Percentiles rank a stretch among this genome's conserved stretches.
Evolutionary conservation across 1,284 basidiomycete genomes (phyloP).

Genomic region (Exobasidium rhododendri): DNA sequence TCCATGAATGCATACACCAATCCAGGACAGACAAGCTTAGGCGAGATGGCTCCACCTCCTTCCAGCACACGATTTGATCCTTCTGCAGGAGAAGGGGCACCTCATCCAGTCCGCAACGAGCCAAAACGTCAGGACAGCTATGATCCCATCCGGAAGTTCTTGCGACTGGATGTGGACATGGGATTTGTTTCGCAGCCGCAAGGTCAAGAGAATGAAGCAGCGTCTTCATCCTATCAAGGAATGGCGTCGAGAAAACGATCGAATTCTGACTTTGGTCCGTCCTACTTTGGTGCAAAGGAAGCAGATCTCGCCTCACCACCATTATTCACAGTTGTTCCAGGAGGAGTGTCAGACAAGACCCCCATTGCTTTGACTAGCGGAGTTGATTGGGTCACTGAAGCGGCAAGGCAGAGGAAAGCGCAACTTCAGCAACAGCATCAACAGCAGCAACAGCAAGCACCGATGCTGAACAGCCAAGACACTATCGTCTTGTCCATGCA

Average conservation of each 20-base stretch:
- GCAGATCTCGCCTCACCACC: constrained; percentile 1
- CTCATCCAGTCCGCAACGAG: background rate
- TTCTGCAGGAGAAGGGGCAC: background rate
- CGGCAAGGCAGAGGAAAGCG: constrained; percentile 7
- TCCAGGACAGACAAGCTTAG: too few relatives aligned
- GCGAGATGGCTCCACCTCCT: background rate
- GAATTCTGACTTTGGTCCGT: constrained; percentile 36
- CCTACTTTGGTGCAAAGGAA: constrained; percentile 22
- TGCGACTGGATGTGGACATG: constrained; percentile 43
- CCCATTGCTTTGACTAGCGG: constrained; percentile 6
- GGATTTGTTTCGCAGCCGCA: constrained; percentile 27
- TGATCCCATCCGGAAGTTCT: constrained; percentile 39
- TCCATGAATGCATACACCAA: background rate
- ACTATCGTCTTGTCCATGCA: background rate
- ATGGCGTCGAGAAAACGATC: constrained; percentile 29
- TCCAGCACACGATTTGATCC: background rate
- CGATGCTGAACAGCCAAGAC: background rate
- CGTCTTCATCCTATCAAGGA: constrained; percentile 18
- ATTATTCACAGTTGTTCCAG: constrained; percentile 11
- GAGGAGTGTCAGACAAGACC: constrained; percentile 15
- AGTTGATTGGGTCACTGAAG: constrained; percentile 12
- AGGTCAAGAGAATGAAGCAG: constrained; percentile 22
- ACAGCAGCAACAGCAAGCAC: background rate
- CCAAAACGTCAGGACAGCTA: constrained; percentile 40
- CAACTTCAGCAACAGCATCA: constrained; percentile 3